Conservation (phyloP, 331 rosid genomes). For the Prunus yedoensis region DNA sequence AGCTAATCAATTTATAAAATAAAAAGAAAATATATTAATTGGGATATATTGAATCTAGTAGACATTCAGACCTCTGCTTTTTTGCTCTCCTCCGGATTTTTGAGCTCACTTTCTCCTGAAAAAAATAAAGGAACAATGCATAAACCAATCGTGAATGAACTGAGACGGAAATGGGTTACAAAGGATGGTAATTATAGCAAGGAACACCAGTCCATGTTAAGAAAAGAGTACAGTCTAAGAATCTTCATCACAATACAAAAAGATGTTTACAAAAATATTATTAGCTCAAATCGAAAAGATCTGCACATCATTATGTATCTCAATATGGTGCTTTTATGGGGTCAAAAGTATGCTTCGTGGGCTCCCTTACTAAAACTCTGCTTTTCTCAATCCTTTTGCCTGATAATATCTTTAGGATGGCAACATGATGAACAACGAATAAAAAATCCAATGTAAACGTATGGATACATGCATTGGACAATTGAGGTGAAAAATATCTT, state of each 20-base stretch:
- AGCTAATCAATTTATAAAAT: constrained; percentile 23
- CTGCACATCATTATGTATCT: not conserved
- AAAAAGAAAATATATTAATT: constrained; percentile 14
- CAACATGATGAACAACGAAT: not conserved
- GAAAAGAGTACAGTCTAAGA: not conserved
- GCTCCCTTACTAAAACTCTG: not conserved
- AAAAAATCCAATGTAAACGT: not conserved
- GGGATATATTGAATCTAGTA: constrained; percentile 30
- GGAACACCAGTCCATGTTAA: not conserved
- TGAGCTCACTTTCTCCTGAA: constrained; percentile 60
- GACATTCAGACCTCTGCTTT: constrained; percentile 60
- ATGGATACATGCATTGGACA: not conserved
- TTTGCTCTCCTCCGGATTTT: constrained; percentile 44
- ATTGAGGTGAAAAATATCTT: not conserved
- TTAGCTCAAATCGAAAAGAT: not conserved
- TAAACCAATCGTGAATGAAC: constrained; percentile 18
- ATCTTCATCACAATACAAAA: not conserved
- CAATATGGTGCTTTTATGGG: not conserved
- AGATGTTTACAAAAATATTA: not conserved
- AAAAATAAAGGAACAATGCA: constrained; percentile 25
- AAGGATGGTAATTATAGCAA: not conserved
- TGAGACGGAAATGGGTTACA: not conserved
- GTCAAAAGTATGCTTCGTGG: not conserved
- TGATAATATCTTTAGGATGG: not conserved
- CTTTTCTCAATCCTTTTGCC: not conserved